Evolutionary conservation across 1,284 basidiomycete genomes (phyloP), one percentile per base, ranked within the genome.

Genomic region (Ceratobasidium sp.): DNA sequence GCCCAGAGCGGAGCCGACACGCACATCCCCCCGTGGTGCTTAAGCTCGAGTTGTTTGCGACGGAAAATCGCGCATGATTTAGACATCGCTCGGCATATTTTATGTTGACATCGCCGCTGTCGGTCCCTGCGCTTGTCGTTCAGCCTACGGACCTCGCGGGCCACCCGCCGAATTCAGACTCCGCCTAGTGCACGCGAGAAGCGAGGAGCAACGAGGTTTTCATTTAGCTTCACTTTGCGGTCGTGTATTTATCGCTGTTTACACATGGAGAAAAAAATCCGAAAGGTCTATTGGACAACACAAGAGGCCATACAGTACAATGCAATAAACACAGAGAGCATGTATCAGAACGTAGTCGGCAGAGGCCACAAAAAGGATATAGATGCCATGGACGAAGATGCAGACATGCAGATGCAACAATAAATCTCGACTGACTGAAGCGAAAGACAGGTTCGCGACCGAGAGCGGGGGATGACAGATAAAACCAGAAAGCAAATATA

Each of bases 341-440:
- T 64, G 70, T 73, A 64, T 61, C 59, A 46, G 70, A 73, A 56
- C 70, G 70, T 62, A 71, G 52, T 19, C 34, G 15, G 19, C 67
- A 44, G 29, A 59, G 51, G 25, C 40, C 68, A 52, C 25, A 57
- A 34, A 59, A 51, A 65, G 59, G 57, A 74, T 74, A 74, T 49
- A 74, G 70, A 74, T 74, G 59, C 70, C 70, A 74, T 74, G 70
- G 37, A 59, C 40, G 69, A 71, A 71, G 19, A 71, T 71, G 66
- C n/a, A 69, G 49, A 69, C 67, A 69, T 69, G 70, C 70, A 74
- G 70, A 74, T 74, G 70, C 54, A 62, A 46, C 8, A 74, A 62
- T 62, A 74, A 74, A 51, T 44, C 57, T 74, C 70, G 70, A 74
- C 70, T 74, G 70, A 74, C 70, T 62, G 70, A 43, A 49, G 70